Conservation (phyloP, 2,329 filamentous ascomycete genomes). For the Epichloe gansuensis region DNA sequence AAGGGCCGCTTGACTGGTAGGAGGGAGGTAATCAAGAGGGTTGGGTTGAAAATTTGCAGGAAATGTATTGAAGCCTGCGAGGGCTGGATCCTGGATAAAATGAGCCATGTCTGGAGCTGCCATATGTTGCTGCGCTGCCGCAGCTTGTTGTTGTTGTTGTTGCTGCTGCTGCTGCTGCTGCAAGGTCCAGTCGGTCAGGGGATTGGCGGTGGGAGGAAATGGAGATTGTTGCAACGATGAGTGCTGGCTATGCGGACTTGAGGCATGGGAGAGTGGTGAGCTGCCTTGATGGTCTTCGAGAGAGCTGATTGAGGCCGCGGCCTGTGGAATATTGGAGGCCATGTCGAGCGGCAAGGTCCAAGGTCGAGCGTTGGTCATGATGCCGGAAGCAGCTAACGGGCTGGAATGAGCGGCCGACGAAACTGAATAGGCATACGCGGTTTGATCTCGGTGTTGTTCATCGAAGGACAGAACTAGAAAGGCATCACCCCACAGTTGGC, state of each 20-base stretch:
- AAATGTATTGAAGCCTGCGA: slow-evolving; percentile 44
- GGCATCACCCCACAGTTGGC: slow-evolving; percentile 41
- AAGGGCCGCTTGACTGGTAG: slow-evolving; percentile 49
- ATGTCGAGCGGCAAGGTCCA: slow-evolving; percentile 44
- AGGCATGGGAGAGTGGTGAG: slow-evolving; percentile 36
- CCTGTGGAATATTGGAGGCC: slow-evolving; percentile 29
- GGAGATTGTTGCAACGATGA: slow-evolving; percentile 40
- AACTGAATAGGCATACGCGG: slow-evolving; percentile 23
- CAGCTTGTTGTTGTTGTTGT: slow-evolving; percentile 27
- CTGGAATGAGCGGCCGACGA: slow-evolving; percentile 16
- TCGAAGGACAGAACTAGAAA: slow-evolving; percentile 50
- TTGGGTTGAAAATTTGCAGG: slow-evolving; percentile 39
- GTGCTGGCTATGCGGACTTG: slow-evolving; percentile 40
- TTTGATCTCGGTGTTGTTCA: slow-evolving; percentile 42
- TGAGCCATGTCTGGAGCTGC: slow-evolving; percentile 34
- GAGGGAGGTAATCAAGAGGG: slow-evolving; percentile 47
- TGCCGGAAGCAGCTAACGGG: slow-evolving; percentile 19
- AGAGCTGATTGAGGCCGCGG: slow-evolving; percentile 32
- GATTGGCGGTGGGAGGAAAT: slow-evolving; percentile 38
- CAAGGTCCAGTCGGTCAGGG: slow-evolving; percentile 49
- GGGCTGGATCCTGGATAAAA: slow-evolving; percentile 44
- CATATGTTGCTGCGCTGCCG: slow-evolving; percentile 24
- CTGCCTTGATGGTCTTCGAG: slow-evolving; percentile 36
- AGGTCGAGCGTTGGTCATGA: slow-evolving; percentile 25
- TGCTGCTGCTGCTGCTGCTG: slow-evolving; percentile 40